A percentile compares a stretch with the other conserved stretches of the same genome.
These are phyloP conservation scores for Termitomyces sp. DNA, from an alignment of 1,284 basidiomycete species.

Conservation along the genomic window DNA sequence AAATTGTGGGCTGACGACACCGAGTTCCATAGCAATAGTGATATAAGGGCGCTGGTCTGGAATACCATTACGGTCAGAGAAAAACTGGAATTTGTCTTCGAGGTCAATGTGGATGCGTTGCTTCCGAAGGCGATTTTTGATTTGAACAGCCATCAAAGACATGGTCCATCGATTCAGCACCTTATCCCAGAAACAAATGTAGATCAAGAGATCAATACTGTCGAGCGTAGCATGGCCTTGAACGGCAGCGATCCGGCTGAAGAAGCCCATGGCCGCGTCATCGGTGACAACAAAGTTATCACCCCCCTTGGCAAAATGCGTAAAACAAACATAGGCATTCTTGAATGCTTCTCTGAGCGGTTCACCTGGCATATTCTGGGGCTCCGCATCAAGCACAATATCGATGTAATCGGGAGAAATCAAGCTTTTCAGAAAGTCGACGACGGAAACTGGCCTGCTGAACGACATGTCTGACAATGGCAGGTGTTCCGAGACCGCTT, in stretches of 20 bases:
- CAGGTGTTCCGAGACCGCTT: too few relatives aligned
- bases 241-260: constrained; percentile 11
- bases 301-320: constrained; percentile 16
- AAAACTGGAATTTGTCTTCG: constrained; percentile 9
- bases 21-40: constrained; percentile 19
- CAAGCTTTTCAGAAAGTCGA: constrained; percentile 7
- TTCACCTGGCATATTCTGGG: constrained; percentile 7
- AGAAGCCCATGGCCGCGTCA: constrained; percentile 7
- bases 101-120: constrained; percentile 6
- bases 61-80: constrained; percentile 1
- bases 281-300: constrained; percentile 15
- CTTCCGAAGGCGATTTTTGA: constrained; percentile 10
- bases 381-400: constrained; percentile 1
- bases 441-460: neutral
- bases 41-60: constrained; percentile 13
- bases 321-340: constrained; percentile 15
- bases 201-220: constrained; percentile 11
- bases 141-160: constrained; percentile 14
- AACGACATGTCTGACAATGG: neutral
- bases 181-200: constrained; percentile 8
- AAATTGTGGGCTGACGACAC: neutral
- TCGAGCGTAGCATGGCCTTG: constrained; percentile 8
- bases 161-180: constrained; percentile 9
- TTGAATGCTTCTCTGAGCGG: constrained; percentile 12
- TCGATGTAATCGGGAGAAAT: neutral